phyloP scores from a whole-genome alignment of 2,329 filamentous ascomycete species.

The Aureobasidium sp. region DNA sequence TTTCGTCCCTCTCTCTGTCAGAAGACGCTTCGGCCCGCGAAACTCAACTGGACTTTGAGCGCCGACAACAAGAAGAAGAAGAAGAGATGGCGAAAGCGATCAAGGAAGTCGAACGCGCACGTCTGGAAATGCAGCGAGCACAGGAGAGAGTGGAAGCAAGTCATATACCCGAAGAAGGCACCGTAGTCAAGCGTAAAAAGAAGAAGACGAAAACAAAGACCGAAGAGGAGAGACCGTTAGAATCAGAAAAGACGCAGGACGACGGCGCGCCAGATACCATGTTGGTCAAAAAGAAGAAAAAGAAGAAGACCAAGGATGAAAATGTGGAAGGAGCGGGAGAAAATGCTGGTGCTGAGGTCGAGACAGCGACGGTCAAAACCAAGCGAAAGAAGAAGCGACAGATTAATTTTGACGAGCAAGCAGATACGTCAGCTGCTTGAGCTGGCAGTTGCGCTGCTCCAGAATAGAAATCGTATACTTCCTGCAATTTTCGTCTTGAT shows the following conservation, averaged over 20 bases:
- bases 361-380: conserved; percentile 72
- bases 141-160: conserved; percentile 68
- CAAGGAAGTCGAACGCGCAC: conserved; percentile 76
- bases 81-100: conserved; percentile 83
- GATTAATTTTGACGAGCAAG: conserved; percentile 54
- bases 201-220: conserved; percentile 14
- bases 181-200: conserved; percentile 17
- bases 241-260: background rate
- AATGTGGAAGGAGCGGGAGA: conserved; percentile 46
- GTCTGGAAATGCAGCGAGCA: conserved; percentile 81
- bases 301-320: conserved; percentile 49
- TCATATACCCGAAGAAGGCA: conserved; percentile 53
- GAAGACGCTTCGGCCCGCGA: conserved; percentile 31
- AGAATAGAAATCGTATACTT: background rate
- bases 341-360: conserved; percentile 69
- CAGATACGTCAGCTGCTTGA: background rate
- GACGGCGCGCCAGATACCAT: background rate
- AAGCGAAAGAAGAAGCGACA: conserved; percentile 79
- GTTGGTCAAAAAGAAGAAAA: conserved; percentile 65
- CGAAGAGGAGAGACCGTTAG: background rate
- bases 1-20: conserved; percentile 65
- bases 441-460: background rate
- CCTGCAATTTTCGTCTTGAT: background rate
- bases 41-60: conserved; percentile 53
- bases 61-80: conserved; percentile 65